These are phyloP conservation scores for Penicillium ochrochloron DNA, from an alignment of 495 filamentous ascomycete genomes.

Conservation along the genomic window DNA sequence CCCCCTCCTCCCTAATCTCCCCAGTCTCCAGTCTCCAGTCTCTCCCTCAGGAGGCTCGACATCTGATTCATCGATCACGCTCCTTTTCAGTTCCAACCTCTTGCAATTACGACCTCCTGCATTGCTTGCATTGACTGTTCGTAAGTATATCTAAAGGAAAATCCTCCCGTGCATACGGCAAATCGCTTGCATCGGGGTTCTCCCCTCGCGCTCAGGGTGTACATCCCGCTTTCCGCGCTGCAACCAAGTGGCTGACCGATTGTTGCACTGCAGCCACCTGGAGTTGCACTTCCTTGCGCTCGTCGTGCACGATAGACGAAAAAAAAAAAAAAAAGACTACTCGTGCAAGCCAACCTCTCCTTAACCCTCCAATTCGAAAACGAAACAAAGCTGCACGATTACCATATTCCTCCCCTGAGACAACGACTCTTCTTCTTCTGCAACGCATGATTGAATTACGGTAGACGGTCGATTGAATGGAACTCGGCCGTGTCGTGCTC, in stretches of 20 bases:
- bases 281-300: conserved; percentile 12
- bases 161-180: conserved; percentile 29
- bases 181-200: conserved; percentile 18
- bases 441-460: conserved; percentile 30
- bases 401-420: background rate
- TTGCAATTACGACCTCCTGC: conserved; percentile 14
- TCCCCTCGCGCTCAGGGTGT: conserved; percentile 23
- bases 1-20: conserved; percentile 14
- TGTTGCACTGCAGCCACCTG: conserved; percentile 28
- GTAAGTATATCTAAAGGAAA: conserved; percentile 28
- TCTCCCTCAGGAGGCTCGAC: conserved; percentile 21
- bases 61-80: conserved; percentile 23
- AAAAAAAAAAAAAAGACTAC: background rate
- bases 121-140: background rate
- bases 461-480: conserved; percentile 30
- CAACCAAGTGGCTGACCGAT: conserved; percentile 34
- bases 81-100: background rate
- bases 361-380: background rate
- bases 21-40: no score
- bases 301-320: conserved; percentile 2
- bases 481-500: conserved; percentile 32
- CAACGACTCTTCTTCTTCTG: background rate
- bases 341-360: background rate
- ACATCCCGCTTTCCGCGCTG: conserved; percentile 29
- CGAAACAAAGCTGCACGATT: background rate